These are phyloP conservation scores for Pilasporangium apinafurcum DNA, from an alignment of 352 stramenopile species.

Conservation along the genomic window DNA sequence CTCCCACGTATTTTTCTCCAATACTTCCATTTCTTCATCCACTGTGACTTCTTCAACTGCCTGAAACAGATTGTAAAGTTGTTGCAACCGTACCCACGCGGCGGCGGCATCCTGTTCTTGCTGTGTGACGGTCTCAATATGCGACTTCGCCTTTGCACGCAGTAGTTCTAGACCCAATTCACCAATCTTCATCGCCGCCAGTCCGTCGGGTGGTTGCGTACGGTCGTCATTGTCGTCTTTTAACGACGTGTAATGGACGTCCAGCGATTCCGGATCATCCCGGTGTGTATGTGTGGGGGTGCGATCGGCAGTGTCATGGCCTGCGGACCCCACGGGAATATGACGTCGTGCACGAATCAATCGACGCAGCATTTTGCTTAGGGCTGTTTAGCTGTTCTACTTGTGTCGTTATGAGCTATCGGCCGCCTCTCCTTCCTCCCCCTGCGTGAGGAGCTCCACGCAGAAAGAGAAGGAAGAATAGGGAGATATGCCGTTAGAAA, in stretches of 20 bases:
- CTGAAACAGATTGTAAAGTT: conserved; percentile 57
- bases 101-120: conserved; percentile 46
- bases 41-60: conserved; percentile 18
- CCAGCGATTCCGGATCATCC: conserved; percentile 12
- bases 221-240: conserved; percentile 21
- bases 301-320: conserved; percentile 41
- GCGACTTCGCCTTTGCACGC: conserved; percentile 7
- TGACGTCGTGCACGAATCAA: conserved; percentile 48
- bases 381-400: no score
- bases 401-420: no score
- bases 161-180: conserved; percentile 6
- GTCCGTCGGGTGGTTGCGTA: conserved; percentile 16
- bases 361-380: conserved; percentile 44
- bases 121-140: conserved; percentile 22
- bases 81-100: conserved; percentile 49
- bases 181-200: conserved; percentile 4
- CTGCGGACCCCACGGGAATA: conserved; percentile 46
- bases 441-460: no score
- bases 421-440: no score
- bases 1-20: conserved; percentile 2
- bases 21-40: conserved; percentile 14
- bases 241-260: conserved; percentile 33
- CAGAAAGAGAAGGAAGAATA: no score
- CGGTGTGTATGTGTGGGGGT: conserved; percentile 17
- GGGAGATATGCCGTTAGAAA: no score